Percentiles rank a stretch among this genome's conserved stretches.
These are phyloP conservation scores for Waitea zeae DNA, from an alignment of 1,284 basidiomycete genomes.

Conservation along the genomic window DNA sequence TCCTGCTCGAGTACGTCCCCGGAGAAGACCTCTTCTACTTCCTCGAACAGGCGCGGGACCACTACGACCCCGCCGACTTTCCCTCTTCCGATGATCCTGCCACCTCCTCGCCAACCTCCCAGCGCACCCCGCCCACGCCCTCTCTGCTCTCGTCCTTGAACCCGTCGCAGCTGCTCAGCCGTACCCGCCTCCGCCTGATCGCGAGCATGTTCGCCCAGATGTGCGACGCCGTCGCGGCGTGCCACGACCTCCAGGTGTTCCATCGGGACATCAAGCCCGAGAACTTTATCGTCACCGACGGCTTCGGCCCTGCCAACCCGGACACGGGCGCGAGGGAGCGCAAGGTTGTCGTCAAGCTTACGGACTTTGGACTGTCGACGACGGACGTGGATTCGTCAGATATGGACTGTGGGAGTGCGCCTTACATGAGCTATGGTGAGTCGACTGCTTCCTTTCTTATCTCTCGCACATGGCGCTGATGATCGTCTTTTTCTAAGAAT, in stretches of 20 bases:
- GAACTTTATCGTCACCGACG: constrained; percentile 87
- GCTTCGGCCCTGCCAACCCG: constrained; percentile 33
- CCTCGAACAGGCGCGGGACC: constrained; percentile 83
- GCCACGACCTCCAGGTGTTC: constrained; percentile 82
- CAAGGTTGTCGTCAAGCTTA: constrained; percentile 80
- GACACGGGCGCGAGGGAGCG: constrained; percentile 40
- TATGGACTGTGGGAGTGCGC: constrained; percentile 97
- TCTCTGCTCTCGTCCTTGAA: constrained; percentile 81
- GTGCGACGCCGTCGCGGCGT: constrained; percentile 95
- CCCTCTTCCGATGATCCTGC: too few relatives aligned
- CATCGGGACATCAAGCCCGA: constrained; percentile 99
- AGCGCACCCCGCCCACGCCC: constrained; percentile 82
- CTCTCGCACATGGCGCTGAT: constrained; percentile 4
- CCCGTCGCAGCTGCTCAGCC: constrained; percentile 70
- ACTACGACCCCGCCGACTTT: constrained; percentile 26
- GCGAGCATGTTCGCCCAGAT: constrained; percentile 95
- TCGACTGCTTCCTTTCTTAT: too few relatives aligned
- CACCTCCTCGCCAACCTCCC: constrained; percentile 15
- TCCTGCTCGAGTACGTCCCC: constrained; percentile 84
- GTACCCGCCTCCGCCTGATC: constrained; percentile 78
- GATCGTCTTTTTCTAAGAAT: constrained; percentile 32
- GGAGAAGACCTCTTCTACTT: constrained; percentile 97
- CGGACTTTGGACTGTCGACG: constrained; percentile 94
- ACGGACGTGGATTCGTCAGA: constrained; percentile 79
- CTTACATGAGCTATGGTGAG: constrained; percentile 95